Conservation (phyloP, 176 grass and related monocot species). For the Eragrostis nindensis region DNA sequence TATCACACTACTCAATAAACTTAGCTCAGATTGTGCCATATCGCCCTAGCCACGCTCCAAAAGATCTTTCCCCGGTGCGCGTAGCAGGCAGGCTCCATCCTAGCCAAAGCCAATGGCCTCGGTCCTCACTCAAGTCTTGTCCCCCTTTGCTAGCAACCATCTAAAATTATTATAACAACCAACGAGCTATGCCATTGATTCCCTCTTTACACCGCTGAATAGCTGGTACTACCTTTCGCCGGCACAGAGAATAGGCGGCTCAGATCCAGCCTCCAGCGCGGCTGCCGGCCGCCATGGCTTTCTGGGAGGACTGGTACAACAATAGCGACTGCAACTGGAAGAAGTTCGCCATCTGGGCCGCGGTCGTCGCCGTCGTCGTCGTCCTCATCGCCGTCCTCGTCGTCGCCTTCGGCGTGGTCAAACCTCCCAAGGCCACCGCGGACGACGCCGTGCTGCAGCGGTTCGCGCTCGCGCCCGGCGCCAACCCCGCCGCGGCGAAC, state of each 20-base stretch:
- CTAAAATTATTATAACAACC: no score
- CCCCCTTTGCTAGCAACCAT: no score
- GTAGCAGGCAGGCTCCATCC: no score
- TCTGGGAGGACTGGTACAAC: background rate
- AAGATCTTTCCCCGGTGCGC: no score
- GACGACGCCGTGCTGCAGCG: constrained; percentile 49
- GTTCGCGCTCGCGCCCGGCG: constrained; percentile 11
- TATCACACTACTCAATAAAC: no score
- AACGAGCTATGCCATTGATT: no score
- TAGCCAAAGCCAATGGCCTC: background rate
- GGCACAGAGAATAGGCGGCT: background rate
- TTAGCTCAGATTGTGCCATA: no score
- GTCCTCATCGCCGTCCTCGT: constrained; percentile 39
- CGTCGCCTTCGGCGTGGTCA: constrained; percentile 50
- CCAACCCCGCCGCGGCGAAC: background rate
- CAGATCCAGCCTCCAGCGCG: background rate
- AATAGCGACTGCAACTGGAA: constrained; percentile 14
- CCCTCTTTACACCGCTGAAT: no score
- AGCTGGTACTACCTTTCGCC: background rate
- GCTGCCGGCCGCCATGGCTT: constrained; percentile 1
- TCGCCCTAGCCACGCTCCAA: no score
- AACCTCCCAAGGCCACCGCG: constrained; percentile 43
- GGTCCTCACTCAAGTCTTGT: background rate
- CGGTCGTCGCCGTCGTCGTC: background rate
- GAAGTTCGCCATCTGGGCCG: constrained; percentile 9